phyloP scores from a whole-genome alignment of 2,329 filamentous ascomycete species.

The Ciborinia camelliae region DNA sequence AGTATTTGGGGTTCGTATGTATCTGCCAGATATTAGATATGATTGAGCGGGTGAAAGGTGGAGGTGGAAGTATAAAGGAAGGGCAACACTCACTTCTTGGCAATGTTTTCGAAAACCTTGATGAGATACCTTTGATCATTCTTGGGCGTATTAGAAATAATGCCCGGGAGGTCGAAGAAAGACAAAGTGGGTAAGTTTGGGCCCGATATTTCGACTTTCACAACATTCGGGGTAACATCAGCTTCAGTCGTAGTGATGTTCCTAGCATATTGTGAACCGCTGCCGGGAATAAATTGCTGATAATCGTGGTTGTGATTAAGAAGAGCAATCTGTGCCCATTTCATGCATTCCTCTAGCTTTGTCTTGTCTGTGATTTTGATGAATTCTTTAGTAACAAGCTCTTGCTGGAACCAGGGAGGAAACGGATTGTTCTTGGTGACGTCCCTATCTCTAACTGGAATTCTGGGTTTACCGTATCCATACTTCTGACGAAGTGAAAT shows the following conservation, averaged over 20 bases:
- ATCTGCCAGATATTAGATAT: conserved; percentile 38
- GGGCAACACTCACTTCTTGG: conserved; percentile 43
- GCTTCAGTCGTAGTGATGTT: conserved; percentile 42
- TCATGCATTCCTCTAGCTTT: conserved; percentile 64
- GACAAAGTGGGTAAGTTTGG: conserved; percentile 69
- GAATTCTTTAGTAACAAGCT: conserved; percentile 52
- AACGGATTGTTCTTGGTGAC: conserved; percentile 45
- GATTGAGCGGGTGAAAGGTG: too few relatives aligned
- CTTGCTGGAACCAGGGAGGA: conserved; percentile 59
- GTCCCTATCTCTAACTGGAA: neutral
- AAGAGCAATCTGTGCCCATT: conserved; percentile 73
- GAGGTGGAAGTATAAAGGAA: neutral
- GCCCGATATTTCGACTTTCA: conserved; percentile 71
- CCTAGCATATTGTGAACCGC: conserved; percentile 36
- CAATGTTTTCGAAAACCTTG: conserved; percentile 66
- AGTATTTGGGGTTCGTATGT: conserved; percentile 65
- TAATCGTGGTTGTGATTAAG: conserved; percentile 60
- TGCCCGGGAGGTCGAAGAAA: conserved; percentile 82
- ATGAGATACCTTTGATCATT: conserved; percentile 64
- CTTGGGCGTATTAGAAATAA: conserved; percentile 67
- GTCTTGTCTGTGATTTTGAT: conserved; percentile 57
- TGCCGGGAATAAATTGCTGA: conserved; percentile 43
- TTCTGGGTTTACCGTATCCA: conserved; percentile 41
- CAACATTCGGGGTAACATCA: conserved; percentile 78
- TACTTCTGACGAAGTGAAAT: conserved; percentile 67